phyloP scores from a whole-genome alignment of 2,329 filamentous ascomycete species.

The Emmonsia crescens region DNA sequence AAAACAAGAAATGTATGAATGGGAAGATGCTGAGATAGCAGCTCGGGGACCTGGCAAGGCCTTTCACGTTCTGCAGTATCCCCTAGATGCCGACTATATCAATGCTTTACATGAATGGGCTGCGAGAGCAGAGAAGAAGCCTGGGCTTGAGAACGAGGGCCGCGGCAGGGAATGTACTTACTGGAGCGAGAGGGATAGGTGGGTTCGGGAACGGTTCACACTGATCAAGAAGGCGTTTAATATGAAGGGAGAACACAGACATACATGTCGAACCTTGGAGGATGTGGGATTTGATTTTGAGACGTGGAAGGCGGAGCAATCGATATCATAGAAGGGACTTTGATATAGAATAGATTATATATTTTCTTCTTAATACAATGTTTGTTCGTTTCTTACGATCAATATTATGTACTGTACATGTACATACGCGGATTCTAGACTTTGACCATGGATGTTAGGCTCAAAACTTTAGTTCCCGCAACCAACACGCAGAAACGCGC shows the following conservation, averaged over 20 bases:
- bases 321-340: background rate
- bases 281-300: conserved; percentile 62
- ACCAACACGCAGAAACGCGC: background rate
- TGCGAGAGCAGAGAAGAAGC: conserved; percentile 22
- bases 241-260: conserved; percentile 46
- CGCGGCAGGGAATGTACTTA: conserved; percentile 56
- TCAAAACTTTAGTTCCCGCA: background rate
- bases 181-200: conserved; percentile 62
- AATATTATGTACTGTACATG: too few species aligned
- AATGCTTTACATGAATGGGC: conserved; percentile 37
- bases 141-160: conserved; percentile 33
- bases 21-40: conserved; percentile 44
- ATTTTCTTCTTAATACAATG: too few species aligned
- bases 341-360: background rate
- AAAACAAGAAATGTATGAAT: conserved; percentile 52
- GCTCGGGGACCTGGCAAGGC: conserved; percentile 37
- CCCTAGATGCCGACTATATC: conserved; percentile 36
- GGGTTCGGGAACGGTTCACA: conserved; percentile 58
- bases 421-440: too few species aligned
- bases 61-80: conserved; percentile 47
- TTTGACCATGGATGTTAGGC: too few species aligned
- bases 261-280: conserved; percentile 50
- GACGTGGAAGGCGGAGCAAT: conserved; percentile 18
- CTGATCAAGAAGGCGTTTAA: conserved; percentile 64
- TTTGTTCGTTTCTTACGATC: too few species aligned